Evolutionary conservation across 2,329 filamentous ascomycete species (phyloP).

Genomic region (Diaporthe destruens): DNA sequence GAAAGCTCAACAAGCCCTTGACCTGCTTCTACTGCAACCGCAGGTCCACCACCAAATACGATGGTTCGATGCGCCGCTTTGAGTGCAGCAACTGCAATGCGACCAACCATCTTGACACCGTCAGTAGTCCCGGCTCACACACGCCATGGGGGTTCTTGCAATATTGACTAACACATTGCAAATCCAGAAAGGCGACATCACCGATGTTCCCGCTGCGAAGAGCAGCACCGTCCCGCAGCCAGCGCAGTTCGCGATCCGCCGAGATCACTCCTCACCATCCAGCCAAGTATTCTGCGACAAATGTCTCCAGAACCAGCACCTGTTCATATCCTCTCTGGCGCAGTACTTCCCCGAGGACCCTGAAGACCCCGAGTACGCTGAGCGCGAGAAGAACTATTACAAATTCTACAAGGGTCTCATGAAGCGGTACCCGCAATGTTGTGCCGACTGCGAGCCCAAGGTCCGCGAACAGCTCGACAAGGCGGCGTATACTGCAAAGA

Average conservation of each 20-base stretch:
- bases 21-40: conserved; percentile 88
- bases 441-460: conserved; percentile 80
- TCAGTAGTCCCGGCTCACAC: conserved; percentile 54
- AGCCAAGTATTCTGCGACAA: conserved; percentile 74
- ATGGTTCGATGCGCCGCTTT: conserved; percentile 73
- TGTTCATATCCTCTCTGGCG: conserved; percentile 80
- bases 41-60: conserved; percentile 71
- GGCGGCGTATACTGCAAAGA: conserved; percentile 84
- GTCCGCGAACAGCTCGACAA: conserved; percentile 78
- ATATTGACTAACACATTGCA: background rate
- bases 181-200: conserved; percentile 83
- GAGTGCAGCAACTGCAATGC: conserved; percentile 84
- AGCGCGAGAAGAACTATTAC: conserved; percentile 77
- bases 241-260: conserved; percentile 62
- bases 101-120: conserved; percentile 89
- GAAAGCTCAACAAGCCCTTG: conserved; percentile 56
- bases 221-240: conserved; percentile 59
- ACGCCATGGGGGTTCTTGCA: conserved; percentile 1
- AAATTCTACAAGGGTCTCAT: conserved; percentile 81
- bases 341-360: conserved; percentile 80
- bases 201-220: conserved; percentile 81
- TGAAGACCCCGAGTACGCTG: conserved; percentile 75
- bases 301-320: conserved; percentile 90
- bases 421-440: conserved; percentile 89
- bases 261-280: conserved; percentile 52